Conservation (phyloP, 441 rosid species). For the Gossypium davidsonii region DNA sequence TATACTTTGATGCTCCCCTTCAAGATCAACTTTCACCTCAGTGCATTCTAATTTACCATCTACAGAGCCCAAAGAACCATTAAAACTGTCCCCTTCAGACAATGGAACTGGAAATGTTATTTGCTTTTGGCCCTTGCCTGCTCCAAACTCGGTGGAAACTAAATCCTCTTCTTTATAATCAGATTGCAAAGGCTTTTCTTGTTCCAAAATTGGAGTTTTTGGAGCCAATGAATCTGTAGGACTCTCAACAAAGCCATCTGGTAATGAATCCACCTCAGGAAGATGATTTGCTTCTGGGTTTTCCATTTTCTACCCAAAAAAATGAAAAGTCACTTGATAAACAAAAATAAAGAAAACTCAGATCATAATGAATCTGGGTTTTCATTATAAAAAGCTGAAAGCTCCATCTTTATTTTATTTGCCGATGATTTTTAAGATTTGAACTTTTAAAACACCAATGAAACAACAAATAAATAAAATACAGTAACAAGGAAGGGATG, state of each 20-base stretch:
- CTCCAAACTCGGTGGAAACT: constrained; percentile 19
- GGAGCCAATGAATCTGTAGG: constrained; percentile 50
- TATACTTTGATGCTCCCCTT: constrained; percentile 32
- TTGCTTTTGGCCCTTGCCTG: constrained; percentile 28
- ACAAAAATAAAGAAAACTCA: constrained; percentile 1
- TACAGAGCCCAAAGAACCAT: constrained; percentile 32
- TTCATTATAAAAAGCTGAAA: background rate
- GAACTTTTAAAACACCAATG: background rate
- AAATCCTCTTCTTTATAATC: constrained; percentile 28
- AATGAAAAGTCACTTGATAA: background rate
- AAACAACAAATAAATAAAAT: background rate
- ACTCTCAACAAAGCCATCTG: constrained; percentile 87
- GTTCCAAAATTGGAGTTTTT: constrained; percentile 34
- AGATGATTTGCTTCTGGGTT: constrained; percentile 54
- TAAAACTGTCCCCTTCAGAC: constrained; percentile 43
- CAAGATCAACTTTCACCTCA: constrained; percentile 30
- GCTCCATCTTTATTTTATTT: background rate
- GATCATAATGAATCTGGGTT: background rate
- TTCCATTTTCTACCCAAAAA: constrained; percentile 45
- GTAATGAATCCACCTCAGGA: constrained; percentile 84
- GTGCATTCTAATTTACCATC: constrained; percentile 25
- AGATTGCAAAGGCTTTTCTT: constrained; percentile 31
- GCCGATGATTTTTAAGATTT: background rate
- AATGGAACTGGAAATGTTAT: constrained; percentile 59
- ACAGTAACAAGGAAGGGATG: background rate